Evolutionary conservation across 1,139 yeast genomes (phyloP).

Genomic region (Geotrichum bryndzae): DNA sequence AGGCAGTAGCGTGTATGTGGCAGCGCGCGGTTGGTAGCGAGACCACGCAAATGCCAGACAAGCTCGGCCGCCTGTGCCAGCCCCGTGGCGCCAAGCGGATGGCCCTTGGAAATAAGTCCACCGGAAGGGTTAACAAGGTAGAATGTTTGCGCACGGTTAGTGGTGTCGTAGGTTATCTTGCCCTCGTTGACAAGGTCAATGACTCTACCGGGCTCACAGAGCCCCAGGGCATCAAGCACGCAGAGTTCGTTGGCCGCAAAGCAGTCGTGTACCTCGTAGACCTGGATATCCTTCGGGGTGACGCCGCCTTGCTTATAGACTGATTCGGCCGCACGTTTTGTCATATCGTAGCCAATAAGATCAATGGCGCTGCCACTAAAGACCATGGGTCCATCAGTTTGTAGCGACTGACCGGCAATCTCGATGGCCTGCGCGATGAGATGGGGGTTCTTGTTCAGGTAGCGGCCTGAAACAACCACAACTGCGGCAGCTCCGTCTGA

Average conservation of each 20-base stretch:
- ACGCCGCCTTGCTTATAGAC: slow-evolving; percentile 24
- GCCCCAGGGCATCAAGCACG: slow-evolving; percentile 29
- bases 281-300: slow-evolving; percentile 28
- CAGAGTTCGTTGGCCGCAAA: slow-evolving; percentile 32
- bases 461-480: slow-evolving; percentile 64
- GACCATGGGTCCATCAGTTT: slow-evolving; percentile 26
- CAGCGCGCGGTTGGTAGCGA: slow-evolving; percentile 31
- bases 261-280: slow-evolving; percentile 32
- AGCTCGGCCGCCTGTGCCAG: slow-evolving; percentile 32
- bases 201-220: slow-evolving; percentile 28
- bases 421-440: slow-evolving; percentile 28
- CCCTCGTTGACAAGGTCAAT: slow-evolving; percentile 27
- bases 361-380: slow-evolving; percentile 27
- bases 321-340: slow-evolving; percentile 24
- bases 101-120: slow-evolving; percentile 32
- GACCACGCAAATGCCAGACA: slow-evolving; percentile 32
- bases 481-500: slow-evolving; percentile 84
- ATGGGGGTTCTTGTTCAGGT: slow-evolving; percentile 46
- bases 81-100: slow-evolving; percentile 34
- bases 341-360: slow-evolving; percentile 29
- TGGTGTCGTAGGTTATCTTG: slow-evolving; percentile 27
- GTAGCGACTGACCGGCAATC: slow-evolving; percentile 29
- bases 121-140: slow-evolving; percentile 31
- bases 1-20: slow-evolving; percentile 26
- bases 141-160: slow-evolving; percentile 19